Conservation (phyloP, 78 protist species). For the Bigelowiella natans region DNA sequence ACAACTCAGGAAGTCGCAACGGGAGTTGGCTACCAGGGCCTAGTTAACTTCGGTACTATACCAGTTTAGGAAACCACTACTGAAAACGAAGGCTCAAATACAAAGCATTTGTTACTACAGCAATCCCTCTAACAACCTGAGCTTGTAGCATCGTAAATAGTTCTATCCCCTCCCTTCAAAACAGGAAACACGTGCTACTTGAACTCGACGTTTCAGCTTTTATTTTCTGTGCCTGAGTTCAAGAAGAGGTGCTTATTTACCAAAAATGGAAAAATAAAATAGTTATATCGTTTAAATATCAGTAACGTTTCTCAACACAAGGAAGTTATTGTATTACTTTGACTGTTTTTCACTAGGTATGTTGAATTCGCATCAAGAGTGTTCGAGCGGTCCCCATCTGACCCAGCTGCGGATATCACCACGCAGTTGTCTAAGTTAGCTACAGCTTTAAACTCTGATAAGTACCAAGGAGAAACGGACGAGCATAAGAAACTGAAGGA, state of each 20-base stretch:
- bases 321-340: too few species aligned
- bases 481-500: not conserved
- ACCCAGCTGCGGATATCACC: not conserved
- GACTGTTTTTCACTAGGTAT: not conserved
- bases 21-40: too few species aligned
- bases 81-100: too few species aligned
- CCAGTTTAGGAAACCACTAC: too few species aligned
- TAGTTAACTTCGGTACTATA: too few species aligned
- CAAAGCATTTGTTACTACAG: too few species aligned
- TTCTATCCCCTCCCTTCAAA: not conserved
- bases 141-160: too few species aligned
- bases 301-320: too few species aligned
- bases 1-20: too few species aligned
- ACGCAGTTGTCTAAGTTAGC: not conserved
- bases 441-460: not conserved
- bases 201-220: not conserved
- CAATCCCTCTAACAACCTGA: too few species aligned
- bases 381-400: not conserved
- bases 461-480: not conserved
- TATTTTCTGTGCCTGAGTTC: not conserved
- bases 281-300: too few species aligned
- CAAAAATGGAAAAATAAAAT: too few species aligned
- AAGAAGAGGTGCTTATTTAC: not conserved
- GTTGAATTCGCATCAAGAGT: not conserved
- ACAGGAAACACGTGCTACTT: not conserved